A percentile compares a stretch with the other conserved stretches of the same genome.
phyloP scores from a whole-genome alignment of 75 land plant species.

The Adiantum capillusveneris region DNA sequence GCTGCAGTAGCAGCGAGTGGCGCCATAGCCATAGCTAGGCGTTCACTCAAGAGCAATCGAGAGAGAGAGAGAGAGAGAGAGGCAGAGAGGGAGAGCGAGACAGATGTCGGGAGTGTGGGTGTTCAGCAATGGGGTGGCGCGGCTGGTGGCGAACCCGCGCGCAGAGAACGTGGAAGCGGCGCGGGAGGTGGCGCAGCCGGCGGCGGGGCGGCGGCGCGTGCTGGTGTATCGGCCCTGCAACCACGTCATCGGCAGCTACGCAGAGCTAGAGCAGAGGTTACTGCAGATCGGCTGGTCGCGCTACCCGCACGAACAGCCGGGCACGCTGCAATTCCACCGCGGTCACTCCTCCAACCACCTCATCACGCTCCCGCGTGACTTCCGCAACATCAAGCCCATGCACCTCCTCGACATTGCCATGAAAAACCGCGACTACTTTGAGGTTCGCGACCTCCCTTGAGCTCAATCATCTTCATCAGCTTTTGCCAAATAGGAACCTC shows the following conservation, averaged over 20 bases:
- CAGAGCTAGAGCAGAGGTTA: constrained; percentile 22
- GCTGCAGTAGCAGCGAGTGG: no score
- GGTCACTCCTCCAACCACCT: constrained; percentile 16
- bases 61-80: no score
- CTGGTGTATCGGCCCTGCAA: constrained; percentile 20
- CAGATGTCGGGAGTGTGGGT: constrained; percentile 38
- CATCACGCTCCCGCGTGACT: constrained; percentile 26
- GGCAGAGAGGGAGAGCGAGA: no score
- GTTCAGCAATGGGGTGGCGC: constrained; percentile 27
- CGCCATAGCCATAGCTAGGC: no score
- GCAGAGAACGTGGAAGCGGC: constrained; percentile 10
- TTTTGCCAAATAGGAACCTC: no score
- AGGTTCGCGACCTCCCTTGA: constrained; percentile 17
- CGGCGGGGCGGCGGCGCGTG: constrained; percentile 11
- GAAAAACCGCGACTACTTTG: constrained; percentile 20
- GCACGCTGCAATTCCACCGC: constrained; percentile 25
- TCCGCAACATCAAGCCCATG: constrained; percentile 25
- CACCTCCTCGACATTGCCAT: constrained; percentile 34
- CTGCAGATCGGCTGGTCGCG: constrained; percentile 19
- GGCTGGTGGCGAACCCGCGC: constrained; percentile 22
- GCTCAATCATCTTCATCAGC: no score
- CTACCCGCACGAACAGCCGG: constrained; percentile 14
- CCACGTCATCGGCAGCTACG: constrained; percentile 20
- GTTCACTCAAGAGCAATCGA: no score
- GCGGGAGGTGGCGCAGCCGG: background rate